phyloP scores from a whole-genome alignment of 768 basidiomycete species.

The Phylloporus rhodoxanthus region DNA sequence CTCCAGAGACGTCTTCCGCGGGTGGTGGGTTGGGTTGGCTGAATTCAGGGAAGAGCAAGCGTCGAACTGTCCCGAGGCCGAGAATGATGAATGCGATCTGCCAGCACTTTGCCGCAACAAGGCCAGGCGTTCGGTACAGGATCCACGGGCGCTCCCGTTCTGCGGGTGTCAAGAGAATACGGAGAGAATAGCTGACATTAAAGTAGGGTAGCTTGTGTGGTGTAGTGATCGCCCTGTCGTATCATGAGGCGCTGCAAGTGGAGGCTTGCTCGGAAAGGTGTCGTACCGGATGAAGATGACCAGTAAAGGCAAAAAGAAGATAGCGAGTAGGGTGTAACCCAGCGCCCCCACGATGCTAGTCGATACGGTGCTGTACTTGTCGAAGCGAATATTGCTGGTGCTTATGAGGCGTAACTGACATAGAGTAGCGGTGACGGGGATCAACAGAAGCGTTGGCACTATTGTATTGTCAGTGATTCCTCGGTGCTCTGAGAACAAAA shows the following conservation, averaged over 20 bases:
- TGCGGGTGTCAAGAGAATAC: constrained; percentile 66
- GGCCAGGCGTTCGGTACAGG: constrained; percentile 66
- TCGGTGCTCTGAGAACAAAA: neutral
- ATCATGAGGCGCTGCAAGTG: neutral
- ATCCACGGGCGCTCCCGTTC: constrained; percentile 71
- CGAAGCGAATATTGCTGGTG: constrained; percentile 45
- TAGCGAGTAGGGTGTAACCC: neutral
- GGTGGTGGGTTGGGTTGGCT: constrained; percentile 27
- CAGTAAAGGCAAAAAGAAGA: constrained; percentile 23
- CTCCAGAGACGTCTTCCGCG: constrained; percentile 38
- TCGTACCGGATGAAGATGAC: constrained; percentile 32
- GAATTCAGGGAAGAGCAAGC: constrained; percentile 52
- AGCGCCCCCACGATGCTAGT: constrained; percentile 21
- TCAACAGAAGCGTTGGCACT: constrained; percentile 43
- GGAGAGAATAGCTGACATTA: constrained; percentile 45
- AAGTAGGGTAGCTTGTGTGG: constrained; percentile 65
- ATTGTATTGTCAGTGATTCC: constrained; percentile 38
- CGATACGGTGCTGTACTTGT: constrained; percentile 52
- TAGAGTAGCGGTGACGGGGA: constrained; percentile 29
- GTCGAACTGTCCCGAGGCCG: constrained; percentile 29
- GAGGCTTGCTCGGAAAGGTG: neutral
- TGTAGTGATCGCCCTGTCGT: constrained; percentile 64
- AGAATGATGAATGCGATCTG: constrained; percentile 37
- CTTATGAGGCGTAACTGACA: constrained; percentile 47
- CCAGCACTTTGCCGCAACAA: constrained; percentile 36